Evolutionary conservation across 768 basidiomycete species (phyloP), one percentile per base, ranked within the genome.

Genomic region (Strobilomyces echinocephalus): DNA sequence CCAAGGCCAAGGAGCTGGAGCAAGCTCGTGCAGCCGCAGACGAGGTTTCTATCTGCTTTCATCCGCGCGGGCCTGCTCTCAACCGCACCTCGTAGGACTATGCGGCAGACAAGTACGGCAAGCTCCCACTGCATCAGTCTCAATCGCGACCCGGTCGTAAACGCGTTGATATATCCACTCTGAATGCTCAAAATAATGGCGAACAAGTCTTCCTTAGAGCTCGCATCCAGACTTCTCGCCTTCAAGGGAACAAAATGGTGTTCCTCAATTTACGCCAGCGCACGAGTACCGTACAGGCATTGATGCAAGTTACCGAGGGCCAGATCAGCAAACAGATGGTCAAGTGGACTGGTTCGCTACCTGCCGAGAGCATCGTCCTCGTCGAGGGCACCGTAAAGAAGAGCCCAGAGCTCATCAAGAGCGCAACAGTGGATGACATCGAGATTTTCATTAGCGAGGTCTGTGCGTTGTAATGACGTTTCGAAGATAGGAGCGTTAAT

Each of bases 321-420:
- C 84, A 81, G 63, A 79, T 98, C 26, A 95, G 91, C 57, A 97
- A 95, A 73, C 94, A 95, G 69, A 99, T 99, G 97, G 82, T 93
- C 36, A 97, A 93, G 72, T 98, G 89, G 88, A 82, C 86, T 16
- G 84, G 84, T 18, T 67, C 81, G 24, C 73, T 98, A 46, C 75
- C 85, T 26, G 81, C 81, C 62, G 97, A 99, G 74, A 90, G 87
- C 54, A 94, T 99, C 63, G 87, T 98, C 6, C 81, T 95, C 21
- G 87, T 95, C 6, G 87, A 94, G 71, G 95, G 93, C 36, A 64
- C 76, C 49, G 88, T 95, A 40, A 82, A 84, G 68, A 86, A 83
- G 69, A 82, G 86, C 33, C 84, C 82, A 1, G 88, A 89, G 63
- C 78, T 75, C n/a, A 90, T 99, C 73, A 95, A 95, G 75, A 92